Evolutionary conservation across 2,329 filamentous ascomycete genomes (phyloP), one percentile per base, ranked within the genome.

Genomic region (Penicillium sp.): DNA sequence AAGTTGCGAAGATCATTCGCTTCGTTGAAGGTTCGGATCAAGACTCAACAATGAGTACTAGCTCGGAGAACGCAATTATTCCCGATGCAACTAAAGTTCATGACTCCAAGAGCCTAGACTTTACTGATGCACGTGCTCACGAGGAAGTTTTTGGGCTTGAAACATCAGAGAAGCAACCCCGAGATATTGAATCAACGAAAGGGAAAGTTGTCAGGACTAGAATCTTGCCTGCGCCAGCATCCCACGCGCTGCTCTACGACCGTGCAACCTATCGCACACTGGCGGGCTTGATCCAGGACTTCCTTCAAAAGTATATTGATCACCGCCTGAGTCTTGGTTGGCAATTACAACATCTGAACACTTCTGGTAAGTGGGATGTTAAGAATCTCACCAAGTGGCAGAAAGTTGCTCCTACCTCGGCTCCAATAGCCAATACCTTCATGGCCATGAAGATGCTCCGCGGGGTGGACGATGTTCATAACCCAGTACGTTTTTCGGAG

Each of bases 371-470:
- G 75, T 97, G 93, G 93, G 93, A 97, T 67, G 91, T 97, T 63
- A 97, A 97, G 76, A 97, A 97, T 66, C 80, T 97, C 11, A 85
- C 83, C 58, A 97, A 97, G 69, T 97, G 93, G 93, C 83, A 90
- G 70, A 85, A 84, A 18, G 88, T 95, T 0, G 74, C 78, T 1
- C 89, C 91, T 0, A 89, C 96, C 1, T 95, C 90, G 0, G 80
- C 82, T 1, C 85, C 87, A 3, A 94, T 97, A 59, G 89, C 83
- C 0, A 84, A 84, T 14, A 79, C 91, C 4, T 97, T 97, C 69
- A 85, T 90, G 24, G 92, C 91, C 2, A 88, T 97, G 81, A 97
- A 97, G 74, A 97, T 94, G 0, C 81, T 97, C 20, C 85, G 93
- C 33, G 91, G 97, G 71, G 89, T 91, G 1, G 93, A 97, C 66